Conservation (phyloP, 495 filamentous ascomycete species). For the Astrothelium macrocarpum region DNA sequence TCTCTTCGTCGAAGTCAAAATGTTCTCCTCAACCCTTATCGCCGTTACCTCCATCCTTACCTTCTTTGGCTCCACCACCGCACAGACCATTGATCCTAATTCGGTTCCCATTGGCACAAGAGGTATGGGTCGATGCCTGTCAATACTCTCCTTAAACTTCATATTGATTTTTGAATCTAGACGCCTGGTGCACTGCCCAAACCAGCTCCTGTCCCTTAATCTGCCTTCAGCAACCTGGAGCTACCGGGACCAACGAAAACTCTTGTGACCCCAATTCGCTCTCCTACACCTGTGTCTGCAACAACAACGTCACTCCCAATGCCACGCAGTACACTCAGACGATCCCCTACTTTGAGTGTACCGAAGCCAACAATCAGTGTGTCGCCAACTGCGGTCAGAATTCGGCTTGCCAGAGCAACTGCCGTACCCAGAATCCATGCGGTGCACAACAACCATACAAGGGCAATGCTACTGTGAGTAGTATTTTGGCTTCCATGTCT, state of each 20-base stretch:
- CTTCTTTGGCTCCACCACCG: constrained; percentile 28
- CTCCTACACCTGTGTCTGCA: constrained; percentile 65
- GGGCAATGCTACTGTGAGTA: constrained; percentile 3
- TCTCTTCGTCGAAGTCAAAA: constrained; percentile 11
- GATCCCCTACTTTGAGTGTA: constrained; percentile 77
- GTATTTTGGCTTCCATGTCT: background rate
- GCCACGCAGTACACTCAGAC: constrained; percentile 75
- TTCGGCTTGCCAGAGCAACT: constrained; percentile 51
- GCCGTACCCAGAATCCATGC: constrained; percentile 66
- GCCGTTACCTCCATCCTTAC: constrained; percentile 21
- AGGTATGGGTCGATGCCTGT: constrained; percentile 29
- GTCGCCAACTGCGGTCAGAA: constrained; percentile 49
- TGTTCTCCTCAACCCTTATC: constrained; percentile 23
- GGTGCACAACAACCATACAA: constrained; percentile 57
- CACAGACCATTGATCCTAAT: constrained; percentile 52
- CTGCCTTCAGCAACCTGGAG: constrained; percentile 57
- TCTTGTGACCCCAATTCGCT: constrained; percentile 57
- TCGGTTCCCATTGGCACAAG: constrained; percentile 42
- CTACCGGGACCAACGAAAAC: constrained; percentile 49
- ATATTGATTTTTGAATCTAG: constrained; percentile 10
- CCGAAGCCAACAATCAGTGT: constrained; percentile 61
- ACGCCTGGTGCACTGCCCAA: constrained; percentile 20
- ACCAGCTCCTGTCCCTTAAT: constrained; percentile 34
- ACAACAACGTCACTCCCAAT: constrained; percentile 61
- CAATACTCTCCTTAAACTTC: background rate